These are phyloP conservation scores for Blumeria graminis DNA, from an alignment of 2,329 filamentous ascomycete genomes.

Conservation along the genomic window DNA sequence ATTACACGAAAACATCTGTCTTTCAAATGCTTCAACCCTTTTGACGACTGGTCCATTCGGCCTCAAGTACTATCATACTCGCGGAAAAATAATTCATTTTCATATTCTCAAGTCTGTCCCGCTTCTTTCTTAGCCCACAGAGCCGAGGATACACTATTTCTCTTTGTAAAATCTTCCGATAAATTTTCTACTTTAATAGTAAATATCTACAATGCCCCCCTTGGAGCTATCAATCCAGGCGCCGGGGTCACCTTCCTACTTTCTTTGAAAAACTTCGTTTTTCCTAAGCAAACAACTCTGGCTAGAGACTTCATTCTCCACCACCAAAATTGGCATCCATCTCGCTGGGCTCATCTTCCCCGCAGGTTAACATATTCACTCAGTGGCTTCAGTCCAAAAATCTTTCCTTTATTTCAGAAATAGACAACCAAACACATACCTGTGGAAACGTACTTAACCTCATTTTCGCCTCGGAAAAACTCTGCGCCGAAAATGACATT, in stretches of 20 bases:
- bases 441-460: background rate
- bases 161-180: too few relatives aligned
- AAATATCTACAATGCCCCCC: too few relatives aligned
- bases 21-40: too few relatives aligned
- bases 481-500: background rate
- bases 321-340: background rate
- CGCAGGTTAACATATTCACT: background rate
- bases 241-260: background rate
- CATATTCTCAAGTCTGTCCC: too few relatives aligned
- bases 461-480: too few relatives aligned
- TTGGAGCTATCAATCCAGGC: background rate
- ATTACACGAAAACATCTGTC: too few relatives aligned
- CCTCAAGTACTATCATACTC: too few relatives aligned
- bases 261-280: background rate
- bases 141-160: too few relatives aligned
- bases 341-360: background rate
- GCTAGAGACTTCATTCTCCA: background rate
- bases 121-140: too few relatives aligned
- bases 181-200: too few relatives aligned
- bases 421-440: background rate
- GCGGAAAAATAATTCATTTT: too few relatives aligned
- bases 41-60: too few relatives aligned
- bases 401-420: background rate
- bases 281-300: background rate
- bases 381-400: background rate